phyloP scores from a whole-genome alignment of 2,329 filamentous ascomycete species.

The Sarocladium strictum region DNA sequence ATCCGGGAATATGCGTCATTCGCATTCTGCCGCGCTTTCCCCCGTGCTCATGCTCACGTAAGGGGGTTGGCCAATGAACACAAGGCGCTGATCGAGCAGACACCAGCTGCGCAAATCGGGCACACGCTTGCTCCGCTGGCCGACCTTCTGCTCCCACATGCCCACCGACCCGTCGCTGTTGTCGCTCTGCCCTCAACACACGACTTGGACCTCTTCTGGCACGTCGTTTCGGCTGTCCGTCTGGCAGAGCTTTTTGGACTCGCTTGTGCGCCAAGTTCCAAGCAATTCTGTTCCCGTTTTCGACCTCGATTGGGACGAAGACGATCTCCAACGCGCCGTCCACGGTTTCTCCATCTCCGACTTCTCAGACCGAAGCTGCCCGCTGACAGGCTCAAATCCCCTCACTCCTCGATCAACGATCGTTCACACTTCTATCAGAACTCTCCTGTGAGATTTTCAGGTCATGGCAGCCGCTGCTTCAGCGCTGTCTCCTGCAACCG shows the following conservation, averaged over 20 bases:
- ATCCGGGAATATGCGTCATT: conserved; percentile 10
- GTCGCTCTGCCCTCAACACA: not conserved
- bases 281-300: not conserved
- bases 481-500: conserved; percentile 36
- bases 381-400: not conserved
- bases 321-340: conserved; percentile 4
- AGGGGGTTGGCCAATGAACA: not conserved
- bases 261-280: not conserved
- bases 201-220: not conserved
- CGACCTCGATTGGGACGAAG: not conserved
- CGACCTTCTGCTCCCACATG: conserved; percentile 8
- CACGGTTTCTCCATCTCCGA: not conserved
- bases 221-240: not conserved
- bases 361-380: not conserved
- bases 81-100: conserved; percentile 3
- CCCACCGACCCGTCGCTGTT: not conserved
- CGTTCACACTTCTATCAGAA: conserved; percentile 10
- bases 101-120: conserved; percentile 9
- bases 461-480: conserved; percentile 49
- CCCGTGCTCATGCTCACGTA: conserved; percentile 2
- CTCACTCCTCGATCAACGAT: not conserved
- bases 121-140: conserved; percentile 1
- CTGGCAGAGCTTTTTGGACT: not conserved
- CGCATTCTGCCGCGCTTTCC: conserved; percentile 7
- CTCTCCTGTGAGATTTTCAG: conserved; percentile 10